Evolutionary conservation across 2,329 filamentous ascomycete species (phyloP), one percentile per base, ranked within the genome.

Genomic region (Pseudogymnoascus sp.): DNA sequence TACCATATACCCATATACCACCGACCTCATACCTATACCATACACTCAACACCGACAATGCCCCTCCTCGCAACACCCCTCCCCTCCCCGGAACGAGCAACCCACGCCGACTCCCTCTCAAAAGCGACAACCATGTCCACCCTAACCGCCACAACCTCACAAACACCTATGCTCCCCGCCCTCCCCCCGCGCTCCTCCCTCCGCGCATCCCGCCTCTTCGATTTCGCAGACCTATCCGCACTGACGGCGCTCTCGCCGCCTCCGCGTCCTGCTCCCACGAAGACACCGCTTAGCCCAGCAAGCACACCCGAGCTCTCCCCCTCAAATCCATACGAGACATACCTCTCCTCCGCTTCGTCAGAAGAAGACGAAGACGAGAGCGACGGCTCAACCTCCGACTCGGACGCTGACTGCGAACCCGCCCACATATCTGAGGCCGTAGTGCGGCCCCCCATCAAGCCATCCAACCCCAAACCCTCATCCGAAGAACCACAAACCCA

Each of bases 271-370:
- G 25, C 45, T 8, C n/a, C 25, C 25, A 16, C 45, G 1, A 30
- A 25, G 6, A 19, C 14, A 14, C 25, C 8, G 45, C 25, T 30
- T n/a, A 52, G 45, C 28, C 45, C 45, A 52, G 23, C 45, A 7
- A 52, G 45, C 25, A 52, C 45, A 30, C 45, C 45, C n/a, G 45
- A 52, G 25, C 12, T 52, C 30, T 52, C 45, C 30, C 25, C 45
- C 28, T 52, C 25, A 52, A 52, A 52, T 19, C 45, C 45, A 52
- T 52, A 52, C n/a, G 45, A 52, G n/a, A 52, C 45, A 30, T 52
- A 52, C 25, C 45, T 52, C 7, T 52, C 45, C 8, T 52, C 45
- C 25, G 45, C 45, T 25, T 52, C 45, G n/a, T 52, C 45, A 0
- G 45, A 52, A 52, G 45, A 52, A 33, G 45, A 52, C 4, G 45